A percentile compares a stretch with the other conserved stretches of the same genome.
Evolutionary conservation across 2,329 filamentous ascomycete species (phyloP).

Genomic region (Aureobasidium sp.): DNA sequence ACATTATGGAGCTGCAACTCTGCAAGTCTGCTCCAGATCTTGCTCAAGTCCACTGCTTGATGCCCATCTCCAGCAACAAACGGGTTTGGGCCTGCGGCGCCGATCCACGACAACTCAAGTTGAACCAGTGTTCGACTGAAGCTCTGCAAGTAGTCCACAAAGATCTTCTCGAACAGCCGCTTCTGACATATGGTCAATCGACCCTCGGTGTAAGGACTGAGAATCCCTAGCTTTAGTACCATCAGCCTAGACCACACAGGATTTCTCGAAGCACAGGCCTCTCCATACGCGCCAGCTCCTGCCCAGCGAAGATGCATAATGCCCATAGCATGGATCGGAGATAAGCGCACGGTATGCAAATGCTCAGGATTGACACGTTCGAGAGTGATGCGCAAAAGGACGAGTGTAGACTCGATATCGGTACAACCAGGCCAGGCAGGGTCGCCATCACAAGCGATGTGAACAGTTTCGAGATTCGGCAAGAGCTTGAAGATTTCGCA

Average conservation of each 20-base stretch:
- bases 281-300: constrained; percentile 19
- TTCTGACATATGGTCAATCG: constrained; percentile 18
- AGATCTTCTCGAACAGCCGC: constrained; percentile 21
- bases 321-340: constrained; percentile 23
- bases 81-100: constrained; percentile 21
- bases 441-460: constrained; percentile 20
- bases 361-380: constrained; percentile 17
- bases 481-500: constrained; percentile 17
- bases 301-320: constrained; percentile 26
- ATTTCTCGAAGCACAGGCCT: constrained; percentile 2
- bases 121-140: constrained; percentile 20
- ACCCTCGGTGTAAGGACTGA: constrained; percentile 17
- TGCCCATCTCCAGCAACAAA: constrained; percentile 4
- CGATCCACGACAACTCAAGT: constrained; percentile 24
- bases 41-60: background rate
- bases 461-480: constrained; percentile 15
- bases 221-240: constrained; percentile 21
- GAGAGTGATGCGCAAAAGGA: constrained; percentile 21
- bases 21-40: background rate
- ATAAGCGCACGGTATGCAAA: constrained; percentile 17
- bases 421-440: constrained; percentile 22
- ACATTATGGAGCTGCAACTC: background rate
- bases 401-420: constrained; percentile 19
- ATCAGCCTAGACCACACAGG: constrained; percentile 20
- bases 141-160: constrained; percentile 23